Conservation (phyloP, 352 stramenopile genomes). For the Globisporangium acanthophoron region DNA sequence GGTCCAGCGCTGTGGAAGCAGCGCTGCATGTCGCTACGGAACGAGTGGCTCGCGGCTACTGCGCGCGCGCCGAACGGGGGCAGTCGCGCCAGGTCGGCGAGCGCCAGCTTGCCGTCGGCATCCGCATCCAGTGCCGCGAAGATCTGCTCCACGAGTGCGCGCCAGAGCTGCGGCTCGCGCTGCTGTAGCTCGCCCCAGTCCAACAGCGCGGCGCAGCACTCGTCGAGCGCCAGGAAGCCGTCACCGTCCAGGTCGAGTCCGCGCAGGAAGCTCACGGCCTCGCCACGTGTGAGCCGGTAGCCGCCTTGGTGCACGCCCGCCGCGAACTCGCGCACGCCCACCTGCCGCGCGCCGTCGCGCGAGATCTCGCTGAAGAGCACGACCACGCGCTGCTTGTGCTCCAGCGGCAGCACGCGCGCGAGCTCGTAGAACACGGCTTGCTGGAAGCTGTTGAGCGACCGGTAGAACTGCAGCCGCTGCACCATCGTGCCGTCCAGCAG, state of each 20-base stretch:
- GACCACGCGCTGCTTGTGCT: conserved; percentile 48
- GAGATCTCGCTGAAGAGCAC: conserved; percentile 69
- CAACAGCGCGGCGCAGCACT: conserved; percentile 64
- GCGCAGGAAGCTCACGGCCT: conserved; percentile 53
- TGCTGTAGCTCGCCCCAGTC: conserved; percentile 62
- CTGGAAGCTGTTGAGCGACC: conserved; percentile 65
- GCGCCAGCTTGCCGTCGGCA: conserved; percentile 35
- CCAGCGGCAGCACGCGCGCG: conserved; percentile 38
- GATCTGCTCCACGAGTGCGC: conserved; percentile 24
- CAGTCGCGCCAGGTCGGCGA: conserved; percentile 42
- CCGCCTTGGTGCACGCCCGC: conserved; percentile 42
- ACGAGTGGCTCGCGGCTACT: conserved; percentile 32
- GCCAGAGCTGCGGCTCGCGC: conserved; percentile 26
- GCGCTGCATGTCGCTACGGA: conserved; percentile 50
- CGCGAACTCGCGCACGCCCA: conserved; percentile 54
- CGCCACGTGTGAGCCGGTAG: conserved; percentile 55
- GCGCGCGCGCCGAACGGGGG: conserved; percentile 25
- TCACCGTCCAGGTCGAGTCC: conserved; percentile 61
- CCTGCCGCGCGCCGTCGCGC: conserved; percentile 29
- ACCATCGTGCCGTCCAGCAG: conserved; percentile 60
- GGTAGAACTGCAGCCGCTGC: conserved; percentile 70
- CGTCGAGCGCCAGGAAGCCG: conserved; percentile 44
- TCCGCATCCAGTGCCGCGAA: conserved; percentile 50
- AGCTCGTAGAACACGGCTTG: conserved; percentile 61
- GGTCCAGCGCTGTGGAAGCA: conserved; percentile 55